Evolutionary conservation across 352 stramenopile genomes (phyloP), one percentile per base, ranked within the genome.

Genomic region (Globisporangium nunn): DNA sequence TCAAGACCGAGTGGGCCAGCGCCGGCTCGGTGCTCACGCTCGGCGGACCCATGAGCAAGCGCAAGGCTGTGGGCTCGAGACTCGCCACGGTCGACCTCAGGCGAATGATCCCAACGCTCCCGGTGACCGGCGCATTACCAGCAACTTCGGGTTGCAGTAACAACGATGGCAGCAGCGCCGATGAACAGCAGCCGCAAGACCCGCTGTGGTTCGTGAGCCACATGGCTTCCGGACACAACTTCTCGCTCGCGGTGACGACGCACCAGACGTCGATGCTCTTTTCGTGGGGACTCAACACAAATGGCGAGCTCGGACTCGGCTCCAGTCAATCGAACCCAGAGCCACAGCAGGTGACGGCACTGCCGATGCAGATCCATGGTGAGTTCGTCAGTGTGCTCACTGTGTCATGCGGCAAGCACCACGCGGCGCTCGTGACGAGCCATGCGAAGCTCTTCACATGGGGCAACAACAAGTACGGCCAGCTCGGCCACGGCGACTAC

Each of bases 401-500:
- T 12, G 57, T 91, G 11, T 81, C 74, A 11, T 92, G 82, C 31
- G 80, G 82, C 3, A 88, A 91, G 61, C 79, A 90, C 52, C 82
- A 92, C 61, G 71, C 66, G 0, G 79, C 76, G 43, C 67, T 88
- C 23, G 69, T 86, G 23, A 92, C 79, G 4, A 69, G 66, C 14
- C 66, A 81, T 23, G 76, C 80, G 0, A 69, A 66, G 28, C 68
- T 92, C 1, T 91, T 87, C 55, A 89, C 80, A 14, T 92, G 82
- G 78, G 78, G 82, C 14, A 75, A 70, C 58, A 89, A 87, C 64
- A 88, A 88, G 51, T 79, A 83, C 52, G 81, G 79, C 10, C 81
- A 92, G 37, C 65, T 92, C 1, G 81, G 81, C 0, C 62, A 82
- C 29, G 68, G 73, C 11, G 75, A 89, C 55, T 92, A 77, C 56